Conservation (phyloP, 495 filamentous ascomycete genomes). For the Polyplosphaeria fusca region DNA sequence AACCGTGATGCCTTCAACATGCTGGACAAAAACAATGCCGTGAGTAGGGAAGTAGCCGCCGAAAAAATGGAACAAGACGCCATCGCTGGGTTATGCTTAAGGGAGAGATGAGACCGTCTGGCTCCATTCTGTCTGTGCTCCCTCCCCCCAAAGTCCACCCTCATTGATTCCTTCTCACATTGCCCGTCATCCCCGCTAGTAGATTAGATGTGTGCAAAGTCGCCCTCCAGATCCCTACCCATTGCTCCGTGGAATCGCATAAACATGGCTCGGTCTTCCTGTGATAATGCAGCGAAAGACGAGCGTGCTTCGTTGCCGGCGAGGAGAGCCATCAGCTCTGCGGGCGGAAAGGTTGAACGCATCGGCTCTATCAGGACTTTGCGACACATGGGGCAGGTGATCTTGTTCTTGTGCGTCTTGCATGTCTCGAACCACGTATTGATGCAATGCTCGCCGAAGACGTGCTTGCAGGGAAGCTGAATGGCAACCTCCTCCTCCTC, state of each 20-base stretch:
- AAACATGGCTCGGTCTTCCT: too few relatives aligned
- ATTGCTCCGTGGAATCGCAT: neutral
- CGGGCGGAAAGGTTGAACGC: neutral
- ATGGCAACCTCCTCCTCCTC: constrained; percentile 33
- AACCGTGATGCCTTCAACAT: too few relatives aligned
- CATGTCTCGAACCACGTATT: constrained; percentile 34
- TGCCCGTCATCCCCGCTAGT: neutral
- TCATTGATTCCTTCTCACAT: neutral
- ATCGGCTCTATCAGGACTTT: constrained; percentile 18
- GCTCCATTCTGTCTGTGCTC: too few relatives aligned
- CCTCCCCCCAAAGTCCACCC: too few relatives aligned
- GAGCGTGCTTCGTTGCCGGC: too few relatives aligned
- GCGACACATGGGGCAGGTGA: constrained; percentile 34
- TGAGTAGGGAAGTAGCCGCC: too few relatives aligned
- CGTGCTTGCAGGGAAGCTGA: constrained; percentile 31
- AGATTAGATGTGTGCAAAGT: constrained; percentile 10
- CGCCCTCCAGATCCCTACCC: constrained; percentile 10
- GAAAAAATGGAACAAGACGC: too few relatives aligned
- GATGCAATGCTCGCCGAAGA: constrained; percentile 33
- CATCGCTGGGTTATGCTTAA: too few relatives aligned
- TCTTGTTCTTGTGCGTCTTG: constrained; percentile 30
- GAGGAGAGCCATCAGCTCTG: neutral
- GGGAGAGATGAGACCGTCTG: too few relatives aligned
- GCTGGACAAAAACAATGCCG: too few relatives aligned
- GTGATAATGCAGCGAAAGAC: too few relatives aligned